Evolutionary conservation across 2,329 filamentous ascomycete genomes (phyloP).

Genomic region (Colletotrichum sojae): DNA sequence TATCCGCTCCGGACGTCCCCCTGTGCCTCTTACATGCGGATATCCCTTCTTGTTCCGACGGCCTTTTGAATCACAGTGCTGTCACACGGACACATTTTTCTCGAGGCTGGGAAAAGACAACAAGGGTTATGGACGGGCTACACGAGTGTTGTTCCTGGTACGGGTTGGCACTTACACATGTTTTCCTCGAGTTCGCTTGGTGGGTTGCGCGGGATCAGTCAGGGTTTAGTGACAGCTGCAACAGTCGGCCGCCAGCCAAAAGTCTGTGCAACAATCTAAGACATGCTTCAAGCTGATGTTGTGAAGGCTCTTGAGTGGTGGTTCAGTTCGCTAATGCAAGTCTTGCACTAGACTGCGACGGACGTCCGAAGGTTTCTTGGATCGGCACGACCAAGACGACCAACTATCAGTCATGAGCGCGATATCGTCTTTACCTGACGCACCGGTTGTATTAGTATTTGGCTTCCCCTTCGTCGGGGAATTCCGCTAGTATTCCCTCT

Average conservation of each 20-base stretch:
- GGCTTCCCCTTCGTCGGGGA: neutral
- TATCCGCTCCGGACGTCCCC: neutral
- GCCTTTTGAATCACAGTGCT: neutral
- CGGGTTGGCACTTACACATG: neutral
- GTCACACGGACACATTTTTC: neutral
- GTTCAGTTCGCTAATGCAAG: neutral
- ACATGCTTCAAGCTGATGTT: neutral
- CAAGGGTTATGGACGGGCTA: neutral
- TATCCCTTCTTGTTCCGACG: neutral
- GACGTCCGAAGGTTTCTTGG: neutral
- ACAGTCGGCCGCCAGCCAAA: too few relatives aligned
- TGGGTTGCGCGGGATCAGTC: too few relatives aligned
- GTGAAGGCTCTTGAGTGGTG: neutral
- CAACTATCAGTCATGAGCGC: neutral
- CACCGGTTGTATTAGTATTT: constrained; percentile 1
- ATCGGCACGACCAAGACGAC: neutral
- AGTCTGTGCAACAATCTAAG: neutral
- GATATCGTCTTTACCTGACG: neutral
- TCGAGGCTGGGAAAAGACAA: neutral
- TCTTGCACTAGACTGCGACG: neutral
- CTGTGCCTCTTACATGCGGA: constrained; percentile 25
- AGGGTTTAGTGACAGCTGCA: too few relatives aligned
- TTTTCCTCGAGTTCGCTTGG: too few relatives aligned
- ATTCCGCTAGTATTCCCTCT: neutral
- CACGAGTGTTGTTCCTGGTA: neutral